Evolutionary conservation across 129 eudicot species (phyloP).

Genomic region (Centella asiatica): DNA sequence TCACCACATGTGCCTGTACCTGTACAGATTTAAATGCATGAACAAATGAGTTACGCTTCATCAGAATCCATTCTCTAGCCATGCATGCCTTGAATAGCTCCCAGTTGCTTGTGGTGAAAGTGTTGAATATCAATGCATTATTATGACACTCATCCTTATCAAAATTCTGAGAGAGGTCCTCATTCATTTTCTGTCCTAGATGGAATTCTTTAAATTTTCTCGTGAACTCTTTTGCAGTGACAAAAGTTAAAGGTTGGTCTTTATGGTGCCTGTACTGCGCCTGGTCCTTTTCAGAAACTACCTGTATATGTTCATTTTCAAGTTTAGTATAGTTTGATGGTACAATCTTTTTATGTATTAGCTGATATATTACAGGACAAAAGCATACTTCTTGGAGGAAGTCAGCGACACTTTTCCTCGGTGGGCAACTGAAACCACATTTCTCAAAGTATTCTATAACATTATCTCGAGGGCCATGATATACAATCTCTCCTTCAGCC

Average conservation of each 20-base stretch:
- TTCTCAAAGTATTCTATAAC: slow-evolving; percentile 11
- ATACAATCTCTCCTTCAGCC: slow-evolving; percentile 12
- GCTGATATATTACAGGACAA: background rate
- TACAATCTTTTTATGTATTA: no score
- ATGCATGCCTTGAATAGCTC: slow-evolving; percentile 15
- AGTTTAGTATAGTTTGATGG: no score
- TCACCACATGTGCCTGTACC: background rate
- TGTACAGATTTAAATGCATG: slow-evolving; percentile 17
- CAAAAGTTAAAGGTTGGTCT: background rate
- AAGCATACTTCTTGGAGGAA: slow-evolving; percentile 19
- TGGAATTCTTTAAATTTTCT: slow-evolving; percentile 6
- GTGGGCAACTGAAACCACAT: slow-evolving; percentile 17
- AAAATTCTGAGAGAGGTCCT: slow-evolving; percentile 10
- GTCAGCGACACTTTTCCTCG: slow-evolving; percentile 16
- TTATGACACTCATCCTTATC: background rate
- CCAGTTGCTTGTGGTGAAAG: slow-evolving; percentile 7
- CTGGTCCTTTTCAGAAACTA: slow-evolving; percentile 16
- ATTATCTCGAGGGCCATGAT: slow-evolving; percentile 12
- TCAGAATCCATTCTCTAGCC: slow-evolving; percentile 19
- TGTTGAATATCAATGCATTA: slow-evolving; percentile 9
- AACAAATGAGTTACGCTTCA: slow-evolving; percentile 19
- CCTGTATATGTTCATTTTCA: background rate
- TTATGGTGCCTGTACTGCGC: slow-evolving; percentile 9
- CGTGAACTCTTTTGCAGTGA: background rate
- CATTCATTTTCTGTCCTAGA: slow-evolving; percentile 7